Percentiles rank a stretch among this genome's conserved stretches.
phyloP scores from a whole-genome alignment of 768 basidiomycete species.

The Infundibulicybe gibba region DNA sequence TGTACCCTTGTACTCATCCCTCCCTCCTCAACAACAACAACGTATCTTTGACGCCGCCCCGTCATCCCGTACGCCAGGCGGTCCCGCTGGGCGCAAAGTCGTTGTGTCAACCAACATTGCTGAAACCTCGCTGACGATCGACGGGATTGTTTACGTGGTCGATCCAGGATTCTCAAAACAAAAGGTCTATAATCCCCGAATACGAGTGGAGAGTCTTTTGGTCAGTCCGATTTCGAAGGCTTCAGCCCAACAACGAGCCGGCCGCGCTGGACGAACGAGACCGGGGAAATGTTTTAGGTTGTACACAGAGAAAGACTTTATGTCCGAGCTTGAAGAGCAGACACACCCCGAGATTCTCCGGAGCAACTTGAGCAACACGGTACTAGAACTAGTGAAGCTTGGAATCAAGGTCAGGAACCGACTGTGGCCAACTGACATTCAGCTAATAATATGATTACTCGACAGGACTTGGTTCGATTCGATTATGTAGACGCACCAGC shows the following conservation, averaged over 20 bases:
- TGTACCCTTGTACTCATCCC: conserved; percentile 91
- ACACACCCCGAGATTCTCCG: conserved; percentile 95
- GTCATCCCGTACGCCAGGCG: conserved; percentile 48
- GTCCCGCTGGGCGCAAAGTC: conserved; percentile 88
- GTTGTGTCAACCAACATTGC: conserved; percentile 97
- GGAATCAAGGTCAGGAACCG: conserved; percentile 67
- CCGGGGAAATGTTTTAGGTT: conserved; percentile 97
- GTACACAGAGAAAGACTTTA: conserved; percentile 97
- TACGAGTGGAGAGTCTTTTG: conserved; percentile 90
- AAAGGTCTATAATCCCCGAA: conserved; percentile 97
- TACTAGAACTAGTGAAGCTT: conserved; percentile 90
- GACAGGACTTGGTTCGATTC: conserved; percentile 78
- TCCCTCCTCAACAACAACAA: conserved; percentile 94
- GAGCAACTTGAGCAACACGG: conserved; percentile 90
- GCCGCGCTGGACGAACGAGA: conserved; percentile 92
- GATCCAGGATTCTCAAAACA: conserved; percentile 98
- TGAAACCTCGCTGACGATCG: conserved; percentile 95
- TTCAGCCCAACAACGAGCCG: conserved; percentile 92
- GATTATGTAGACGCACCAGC: conserved; percentile 93
- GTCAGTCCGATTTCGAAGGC: conserved; percentile 97
- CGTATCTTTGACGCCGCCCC: conserved; percentile 94
- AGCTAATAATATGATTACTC: background rate
- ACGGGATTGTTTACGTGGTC: conserved; percentile 99
- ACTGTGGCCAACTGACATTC: no score
- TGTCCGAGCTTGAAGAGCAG: conserved; percentile 93